Base-by-base conservation (phyloP, 2,329 filamentous ascomycete genomes). In the Fusarium foetens region DNA sequence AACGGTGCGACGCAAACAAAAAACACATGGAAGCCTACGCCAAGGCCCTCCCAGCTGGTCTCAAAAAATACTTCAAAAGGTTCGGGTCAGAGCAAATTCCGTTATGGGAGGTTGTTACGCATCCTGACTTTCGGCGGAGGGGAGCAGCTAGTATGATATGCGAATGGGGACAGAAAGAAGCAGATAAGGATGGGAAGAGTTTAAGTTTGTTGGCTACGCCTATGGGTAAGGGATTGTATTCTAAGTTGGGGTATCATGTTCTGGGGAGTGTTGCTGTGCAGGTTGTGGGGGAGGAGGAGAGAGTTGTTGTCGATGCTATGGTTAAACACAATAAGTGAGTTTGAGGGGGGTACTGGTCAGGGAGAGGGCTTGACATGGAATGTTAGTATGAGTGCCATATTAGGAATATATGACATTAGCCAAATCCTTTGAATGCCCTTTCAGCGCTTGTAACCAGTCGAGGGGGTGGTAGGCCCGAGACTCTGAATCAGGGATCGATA, bases 101-200 rank as follows among this genome's bases (percentile, higher is more conserved):
- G 2, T 29, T 61, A 4, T 61, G 62, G 62, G 51, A 43, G 4
- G 33, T 36, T 12, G 25, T 66, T 6, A 68, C 48, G 1, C 62
- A 66, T 13, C 48, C 65, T 6, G 54, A 41, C 6, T 68, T 61
- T 35, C 41, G 55, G 1, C 14, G 42, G 6, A 43, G 23, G 8
- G 54, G 63, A 2, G 63, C 65, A 27, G 48, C 33, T 8, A 51
- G 41, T 12, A 67, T 67, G 63, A 33, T 68, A 1, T 67, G 55
- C 11, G 25, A 67, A 33, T 68, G 42, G 65, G 52, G 63, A 9
- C 57, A 53, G 17, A 27, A 67, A 4, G 48, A 66, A 5, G 53
- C 48, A 5, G 5, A 36, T 0, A 33, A 23, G 5, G 42, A n/a
- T 10, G 25, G 39, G 5, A 39, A 39, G 6, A 23, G 33, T 4